These are phyloP conservation scores for Aspergillus affinis DNA, from an alignment of 495 filamentous ascomycete species.

Conservation along the genomic window DNA sequence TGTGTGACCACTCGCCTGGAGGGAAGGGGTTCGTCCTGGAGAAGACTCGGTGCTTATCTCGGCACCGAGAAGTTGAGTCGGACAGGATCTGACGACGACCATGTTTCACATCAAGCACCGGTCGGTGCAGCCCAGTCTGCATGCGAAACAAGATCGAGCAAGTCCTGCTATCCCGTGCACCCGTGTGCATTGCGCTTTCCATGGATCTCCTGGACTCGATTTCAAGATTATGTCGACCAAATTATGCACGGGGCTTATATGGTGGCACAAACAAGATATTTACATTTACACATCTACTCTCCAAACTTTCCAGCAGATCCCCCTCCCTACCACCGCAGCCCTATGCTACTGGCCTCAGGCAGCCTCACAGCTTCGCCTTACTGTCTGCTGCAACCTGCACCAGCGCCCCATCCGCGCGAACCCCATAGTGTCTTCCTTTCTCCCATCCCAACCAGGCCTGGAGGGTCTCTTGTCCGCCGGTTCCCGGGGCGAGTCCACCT, in stretches of 20 bases:
- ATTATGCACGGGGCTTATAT: not conserved
- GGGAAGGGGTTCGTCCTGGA: not conserved
- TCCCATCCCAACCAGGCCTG: slow-evolving; percentile 78
- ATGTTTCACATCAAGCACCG: not conserved
- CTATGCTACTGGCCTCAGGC: not conserved
- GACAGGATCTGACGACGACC: not conserved
- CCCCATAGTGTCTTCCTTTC: slow-evolving; percentile 64
- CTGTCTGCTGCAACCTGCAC: slow-evolving; percentile 7
- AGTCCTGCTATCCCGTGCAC: not conserved
- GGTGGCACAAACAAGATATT: not conserved
- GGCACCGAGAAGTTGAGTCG: not conserved
- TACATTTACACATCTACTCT: not conserved
- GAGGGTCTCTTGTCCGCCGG: slow-evolving; percentile 69
- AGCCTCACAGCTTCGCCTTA: slow-evolving; percentile 18
- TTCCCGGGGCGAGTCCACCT: slow-evolving; percentile 58
- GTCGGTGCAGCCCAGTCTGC: not conserved
- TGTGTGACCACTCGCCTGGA: not conserved
- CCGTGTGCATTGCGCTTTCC: not conserved
- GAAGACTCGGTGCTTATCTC: not conserved
- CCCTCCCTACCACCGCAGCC: not conserved
- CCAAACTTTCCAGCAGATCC: not conserved
- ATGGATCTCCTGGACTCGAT: not conserved
- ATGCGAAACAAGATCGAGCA: not conserved
- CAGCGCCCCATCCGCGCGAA: slow-evolving; percentile 58
- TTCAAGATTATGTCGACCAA: not conserved